Evolutionary conservation across 352 stramenopile species (phyloP).

Genomic region (Globisporangium irregulare): DNA sequence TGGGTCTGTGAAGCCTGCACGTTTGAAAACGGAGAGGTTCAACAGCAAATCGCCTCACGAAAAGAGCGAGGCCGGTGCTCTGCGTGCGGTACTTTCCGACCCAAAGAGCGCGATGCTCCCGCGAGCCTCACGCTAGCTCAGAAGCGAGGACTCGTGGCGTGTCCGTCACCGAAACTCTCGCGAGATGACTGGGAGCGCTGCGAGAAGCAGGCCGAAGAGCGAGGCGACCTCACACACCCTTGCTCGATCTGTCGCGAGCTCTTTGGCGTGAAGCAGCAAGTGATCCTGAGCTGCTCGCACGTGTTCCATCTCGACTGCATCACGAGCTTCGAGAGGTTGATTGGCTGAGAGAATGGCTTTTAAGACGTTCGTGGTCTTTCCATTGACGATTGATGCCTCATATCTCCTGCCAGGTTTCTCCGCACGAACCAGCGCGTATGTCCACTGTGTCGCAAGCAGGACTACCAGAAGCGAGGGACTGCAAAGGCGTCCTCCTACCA

Average conservation of each 20-base stretch:
- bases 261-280: slow-evolving; percentile 71
- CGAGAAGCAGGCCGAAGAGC: slow-evolving; percentile 57
- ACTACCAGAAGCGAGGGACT: slow-evolving; percentile 78
- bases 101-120: slow-evolving; percentile 24
- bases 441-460: slow-evolving; percentile 78
- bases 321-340: slow-evolving; percentile 72
- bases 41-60: slow-evolving; percentile 16
- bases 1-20: slow-evolving; percentile 83
- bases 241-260: slow-evolving; percentile 81
- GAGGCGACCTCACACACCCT: slow-evolving; percentile 58
- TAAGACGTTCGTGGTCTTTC: background rate
- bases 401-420: slow-evolving; percentile 42
- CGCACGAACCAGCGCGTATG: slow-evolving; percentile 76
- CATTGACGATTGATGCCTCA: background rate
- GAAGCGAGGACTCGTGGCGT: slow-evolving; percentile 55
- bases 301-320: slow-evolving; percentile 84
- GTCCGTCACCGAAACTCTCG: slow-evolving; percentile 60
- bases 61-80: slow-evolving; percentile 35
- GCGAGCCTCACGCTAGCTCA: slow-evolving; percentile 59
- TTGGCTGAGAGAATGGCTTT: background rate
- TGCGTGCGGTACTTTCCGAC: slow-evolving; percentile 37
- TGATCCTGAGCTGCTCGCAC: slow-evolving; percentile 87
- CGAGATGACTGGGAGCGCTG: slow-evolving; percentile 68
- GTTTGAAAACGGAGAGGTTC: slow-evolving; percentile 59
- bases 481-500: slow-evolving; percentile 44